Percentiles rank a stretch among this genome's conserved stretches.
Evolutionary conservation across 2,329 filamentous ascomycete genomes (phyloP).

Genomic region (Cercospora zeae-maydis): DNA sequence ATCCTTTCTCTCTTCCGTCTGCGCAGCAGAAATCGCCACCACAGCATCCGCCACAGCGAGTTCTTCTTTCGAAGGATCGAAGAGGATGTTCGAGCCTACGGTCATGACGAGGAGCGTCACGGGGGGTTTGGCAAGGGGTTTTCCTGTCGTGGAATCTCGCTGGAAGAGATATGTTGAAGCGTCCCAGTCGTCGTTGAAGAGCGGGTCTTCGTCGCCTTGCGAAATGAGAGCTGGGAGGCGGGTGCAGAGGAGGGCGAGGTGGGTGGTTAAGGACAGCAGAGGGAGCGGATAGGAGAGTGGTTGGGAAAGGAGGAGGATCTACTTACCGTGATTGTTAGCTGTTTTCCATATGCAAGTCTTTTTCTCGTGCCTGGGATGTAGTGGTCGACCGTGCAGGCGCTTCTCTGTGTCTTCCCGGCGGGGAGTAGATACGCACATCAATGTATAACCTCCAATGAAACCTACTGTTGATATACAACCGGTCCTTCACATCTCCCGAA

Average conservation of each 20-base stretch:
- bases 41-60: slow-evolving; percentile 88
- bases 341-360: no score
- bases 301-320: slow-evolving; percentile 91
- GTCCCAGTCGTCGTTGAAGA: slow-evolving; percentile 98
- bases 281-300: slow-evolving; percentile 90
- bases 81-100: slow-evolving; percentile 83
- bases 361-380: background rate
- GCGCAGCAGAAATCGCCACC: slow-evolving; percentile 74
- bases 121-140: slow-evolving; percentile 60
- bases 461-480: slow-evolving; percentile 79
- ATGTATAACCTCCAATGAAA: slow-evolving; percentile 98
- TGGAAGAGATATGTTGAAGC: slow-evolving; percentile 75
- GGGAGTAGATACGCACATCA: slow-evolving; percentile 63
- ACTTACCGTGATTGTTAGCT: slow-evolving; percentile 14
- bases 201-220: slow-evolving; percentile 88
- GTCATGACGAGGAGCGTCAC: slow-evolving; percentile 87
- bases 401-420: no score
- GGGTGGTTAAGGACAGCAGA: slow-evolving; percentile 85
- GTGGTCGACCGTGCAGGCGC: background rate
- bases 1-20: slow-evolving; percentile 1
- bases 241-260: slow-evolving; percentile 86
- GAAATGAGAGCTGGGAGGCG: slow-evolving; percentile 81
- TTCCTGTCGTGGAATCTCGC: slow-evolving; percentile 27
- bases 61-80: slow-evolving; percentile 88
- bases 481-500: slow-evolving; percentile 62